Base-by-base conservation (phyloP, 2,329 filamentous ascomycete species). In the Xylogone sp. region DNA sequence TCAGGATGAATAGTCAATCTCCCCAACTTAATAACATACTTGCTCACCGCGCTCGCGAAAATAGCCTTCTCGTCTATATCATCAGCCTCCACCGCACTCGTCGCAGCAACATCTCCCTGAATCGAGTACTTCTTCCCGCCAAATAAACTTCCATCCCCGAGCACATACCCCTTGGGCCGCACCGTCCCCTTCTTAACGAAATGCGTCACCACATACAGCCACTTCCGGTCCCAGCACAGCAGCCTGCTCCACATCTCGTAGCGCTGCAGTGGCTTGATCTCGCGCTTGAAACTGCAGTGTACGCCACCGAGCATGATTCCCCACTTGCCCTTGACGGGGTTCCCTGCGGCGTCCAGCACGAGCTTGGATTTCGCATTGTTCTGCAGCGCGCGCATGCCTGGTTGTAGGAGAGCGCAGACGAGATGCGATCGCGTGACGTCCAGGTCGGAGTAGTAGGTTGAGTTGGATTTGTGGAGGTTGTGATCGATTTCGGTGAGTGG, bases 1-100 rank as follows among this genome's bases (percentile, higher is more conserved):
- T 91, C 87, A 0, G 94, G 92, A 57, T 92, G 83, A 3, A 97
- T 82, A 0, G 93, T 97, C 62, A 94, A 76, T 21, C 93, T 77
- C 1, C 87, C 88, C 51, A 90, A 77, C 74, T 93, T 93, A 67
- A 90, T 84, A 42, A 93, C 88, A 67, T 93, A 93, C 73, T 91
- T 92, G 72, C 81, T 85, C 43, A 93, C 69, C 1, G 84, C 84
- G 0, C 85, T 86, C 1, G 88, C 89, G 59, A 87, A 79, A 39
- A 93, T 77, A 54, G 80, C 82, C 68, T 79, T 83, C 66, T 83
- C 75, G 67, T 81, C 81, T 24, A 76, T 65, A 29, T 68, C 64
- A 3, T 49, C 50, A 1, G 31, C 43, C 16, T 42, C 18, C 19
- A 69, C 74, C 45, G 65, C 60, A 1, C 66, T 67, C 21, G 70